phyloP scores from a whole-genome alignment of 78 protist genomes.

The Chrysochromulina parva region DNA sequence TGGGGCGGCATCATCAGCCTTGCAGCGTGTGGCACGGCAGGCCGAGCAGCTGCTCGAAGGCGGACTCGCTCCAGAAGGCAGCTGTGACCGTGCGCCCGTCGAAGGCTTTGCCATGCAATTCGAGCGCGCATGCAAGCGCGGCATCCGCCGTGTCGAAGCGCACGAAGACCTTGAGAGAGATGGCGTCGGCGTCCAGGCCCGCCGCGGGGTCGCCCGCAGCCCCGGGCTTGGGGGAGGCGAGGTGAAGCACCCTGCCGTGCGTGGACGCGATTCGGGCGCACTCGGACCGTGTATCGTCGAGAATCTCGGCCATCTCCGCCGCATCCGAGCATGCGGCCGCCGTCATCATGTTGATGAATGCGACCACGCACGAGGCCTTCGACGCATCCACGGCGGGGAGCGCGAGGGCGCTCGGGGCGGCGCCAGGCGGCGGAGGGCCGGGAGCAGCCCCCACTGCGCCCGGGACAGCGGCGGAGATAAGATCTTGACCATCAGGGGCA shows the following conservation, averaged over 20 bases:
- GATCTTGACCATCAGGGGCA: neutral
- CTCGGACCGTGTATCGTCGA: neutral
- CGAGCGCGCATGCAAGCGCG: neutral
- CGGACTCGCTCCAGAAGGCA: neutral
- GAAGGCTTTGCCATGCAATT: neutral
- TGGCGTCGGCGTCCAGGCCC: neutral
- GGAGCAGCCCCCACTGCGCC: no score
- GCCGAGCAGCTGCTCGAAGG: neutral
- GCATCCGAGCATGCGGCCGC: neutral
- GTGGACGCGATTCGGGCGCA: no score
- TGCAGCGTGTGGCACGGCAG: neutral
- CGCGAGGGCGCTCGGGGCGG: neutral
- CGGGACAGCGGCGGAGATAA: neutral
- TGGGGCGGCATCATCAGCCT: no score
- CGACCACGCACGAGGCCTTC: neutral
- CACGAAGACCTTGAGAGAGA: neutral
- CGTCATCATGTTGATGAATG: neutral
- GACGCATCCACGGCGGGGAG: neutral
- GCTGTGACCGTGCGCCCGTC: neutral
- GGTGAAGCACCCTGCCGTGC: neutral
- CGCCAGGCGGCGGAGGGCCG: no score
- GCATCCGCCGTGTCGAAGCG: neutral
- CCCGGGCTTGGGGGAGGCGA: neutral
- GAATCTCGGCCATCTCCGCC: neutral
- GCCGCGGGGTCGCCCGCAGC: neutral